Percentiles rank a stretch among this genome's conserved stretches.
These are phyloP conservation scores for Irpex rosettiformis DNA, from an alignment of 1,284 basidiomycete genomes.

Conservation along the genomic window DNA sequence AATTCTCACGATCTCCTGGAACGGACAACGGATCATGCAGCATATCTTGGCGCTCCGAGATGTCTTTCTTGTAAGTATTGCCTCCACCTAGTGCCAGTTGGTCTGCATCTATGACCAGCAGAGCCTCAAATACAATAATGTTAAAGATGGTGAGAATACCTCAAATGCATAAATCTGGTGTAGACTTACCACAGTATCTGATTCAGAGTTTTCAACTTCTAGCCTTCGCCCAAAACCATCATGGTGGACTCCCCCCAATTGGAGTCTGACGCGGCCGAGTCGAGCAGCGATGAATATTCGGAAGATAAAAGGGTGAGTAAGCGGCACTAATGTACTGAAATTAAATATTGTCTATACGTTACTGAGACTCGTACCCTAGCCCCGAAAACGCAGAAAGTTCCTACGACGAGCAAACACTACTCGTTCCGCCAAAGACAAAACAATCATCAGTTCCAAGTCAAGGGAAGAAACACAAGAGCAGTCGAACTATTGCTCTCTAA, in stretches of 20 bases:
- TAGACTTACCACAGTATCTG: too few relatives aligned
- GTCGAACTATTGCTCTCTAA: not conserved
- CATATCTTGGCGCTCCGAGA: too few relatives aligned
- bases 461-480: not conserved
- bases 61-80: too few relatives aligned
- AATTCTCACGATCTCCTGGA: too few relatives aligned
- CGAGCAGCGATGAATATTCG: constrained; percentile 1
- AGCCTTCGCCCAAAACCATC: too few relatives aligned
- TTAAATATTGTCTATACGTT: not conserved
- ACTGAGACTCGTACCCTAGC: not conserved
- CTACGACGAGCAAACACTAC: not conserved
- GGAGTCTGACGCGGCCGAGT: not conserved
- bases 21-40: too few relatives aligned
- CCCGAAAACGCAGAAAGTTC: not conserved
- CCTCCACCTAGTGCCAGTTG: too few relatives aligned
- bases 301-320: not conserved
- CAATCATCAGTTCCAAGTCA: not conserved
- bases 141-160: too few relatives aligned
- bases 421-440: not conserved
- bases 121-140: not conserved
- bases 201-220: too few relatives aligned
- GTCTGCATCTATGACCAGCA: not conserved
- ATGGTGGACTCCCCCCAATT: too few relatives aligned
- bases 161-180: too few relatives aligned
- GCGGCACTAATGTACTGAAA: not conserved